phyloP scores from a whole-genome alignment of 306 rosid genomes.

The Neltuma alba region DNA sequence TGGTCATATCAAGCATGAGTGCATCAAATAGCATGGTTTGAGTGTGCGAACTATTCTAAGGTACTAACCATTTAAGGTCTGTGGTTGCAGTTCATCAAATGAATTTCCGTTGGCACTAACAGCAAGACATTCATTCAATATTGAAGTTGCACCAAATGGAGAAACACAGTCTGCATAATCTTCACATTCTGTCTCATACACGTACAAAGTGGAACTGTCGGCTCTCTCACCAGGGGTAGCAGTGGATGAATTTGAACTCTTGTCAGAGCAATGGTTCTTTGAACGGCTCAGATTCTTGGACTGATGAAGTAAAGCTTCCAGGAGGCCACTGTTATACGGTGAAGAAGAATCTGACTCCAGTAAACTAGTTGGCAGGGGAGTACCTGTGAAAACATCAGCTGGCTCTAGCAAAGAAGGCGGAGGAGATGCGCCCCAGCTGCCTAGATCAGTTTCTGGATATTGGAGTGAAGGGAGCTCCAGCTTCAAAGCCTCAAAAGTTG shows the following conservation, averaged over 20 bases:
- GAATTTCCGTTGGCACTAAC: slow-evolving; percentile 64
- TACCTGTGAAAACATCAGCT: slow-evolving; percentile 72
- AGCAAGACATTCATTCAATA: slow-evolving; percentile 61
- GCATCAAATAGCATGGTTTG: background rate
- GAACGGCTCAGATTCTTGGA: slow-evolving; percentile 58
- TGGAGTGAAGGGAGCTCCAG: slow-evolving; percentile 99
- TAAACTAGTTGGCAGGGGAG: slow-evolving; percentile 52
- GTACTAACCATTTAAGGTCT: slow-evolving; percentile 68
- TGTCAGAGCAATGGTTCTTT: slow-evolving; percentile 56
- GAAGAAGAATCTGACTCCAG: slow-evolving; percentile 70
- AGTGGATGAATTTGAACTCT: slow-evolving; percentile 73
- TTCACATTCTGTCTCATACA: slow-evolving; percentile 63
- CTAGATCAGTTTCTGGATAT: slow-evolving; percentile 84
- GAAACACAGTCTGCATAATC: slow-evolving; percentile 63
- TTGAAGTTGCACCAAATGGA: slow-evolving; percentile 66
- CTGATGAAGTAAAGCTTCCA: slow-evolving; percentile 80
- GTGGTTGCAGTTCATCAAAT: slow-evolving; percentile 55
- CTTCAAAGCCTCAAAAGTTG: slow-evolving; percentile 76
- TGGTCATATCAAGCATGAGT: slow-evolving; percentile 11
- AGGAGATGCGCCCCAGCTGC: slow-evolving; percentile 78
- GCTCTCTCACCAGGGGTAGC: slow-evolving; percentile 61
- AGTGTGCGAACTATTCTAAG: slow-evolving; percentile 4
- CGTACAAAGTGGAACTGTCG: slow-evolving; percentile 54
- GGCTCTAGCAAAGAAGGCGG: slow-evolving; percentile 64
- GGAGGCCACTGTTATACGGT: slow-evolving; percentile 79